Evolutionary conservation across 2,329 filamentous ascomycete species (phyloP).

Genomic region (Microdochium paspali): DNA sequence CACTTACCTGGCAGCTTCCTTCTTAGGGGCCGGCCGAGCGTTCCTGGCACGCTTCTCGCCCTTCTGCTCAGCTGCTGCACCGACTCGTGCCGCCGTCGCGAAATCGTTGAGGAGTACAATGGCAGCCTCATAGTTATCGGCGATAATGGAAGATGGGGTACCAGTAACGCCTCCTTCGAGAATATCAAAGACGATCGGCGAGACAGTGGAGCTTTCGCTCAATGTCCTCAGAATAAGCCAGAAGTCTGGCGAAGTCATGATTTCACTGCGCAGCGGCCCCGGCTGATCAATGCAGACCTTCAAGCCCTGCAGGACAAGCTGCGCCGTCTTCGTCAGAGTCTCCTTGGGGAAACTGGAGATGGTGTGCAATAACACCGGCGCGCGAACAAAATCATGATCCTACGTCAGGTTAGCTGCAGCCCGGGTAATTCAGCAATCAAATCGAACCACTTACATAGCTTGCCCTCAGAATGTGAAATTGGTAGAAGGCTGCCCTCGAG

Average conservation of each 20-base stretch:
- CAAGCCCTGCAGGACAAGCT: slow-evolving; percentile 69
- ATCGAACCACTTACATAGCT: slow-evolving; percentile 62
- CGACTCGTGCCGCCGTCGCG: slow-evolving; percentile 70
- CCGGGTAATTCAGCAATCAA: background rate
- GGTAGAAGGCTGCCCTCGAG: slow-evolving; percentile 77
- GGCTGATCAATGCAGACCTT: slow-evolving; percentile 71
- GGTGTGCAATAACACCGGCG: slow-evolving; percentile 82
- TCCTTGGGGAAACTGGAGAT: slow-evolving; percentile 82
- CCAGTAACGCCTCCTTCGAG: slow-evolving; percentile 67
- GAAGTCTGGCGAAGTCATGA: slow-evolving; percentile 94
- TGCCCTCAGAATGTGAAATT: slow-evolving; percentile 69
- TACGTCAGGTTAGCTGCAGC: slow-evolving; percentile 26
- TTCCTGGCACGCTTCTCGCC: slow-evolving; percentile 40
- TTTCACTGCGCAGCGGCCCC: slow-evolving; percentile 74
- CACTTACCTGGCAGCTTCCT: slow-evolving; percentile 44
- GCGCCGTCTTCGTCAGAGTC: slow-evolving; percentile 64
- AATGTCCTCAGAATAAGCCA: slow-evolving; percentile 83
- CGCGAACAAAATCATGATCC: slow-evolving; percentile 86
- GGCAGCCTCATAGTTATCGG: slow-evolving; percentile 90
- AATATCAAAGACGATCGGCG: slow-evolving; percentile 76
- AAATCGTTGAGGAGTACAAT: slow-evolving; percentile 83
- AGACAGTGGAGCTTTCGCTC: slow-evolving; percentile 58
- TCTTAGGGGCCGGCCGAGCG: slow-evolving; percentile 32
- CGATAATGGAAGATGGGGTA: slow-evolving; percentile 73
- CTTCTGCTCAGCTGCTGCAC: slow-evolving; percentile 60